A percentile compares a stretch with the other conserved stretches of the same genome.
These are phyloP conservation scores for Saturnispora besseyi DNA, from an alignment of 805 yeast species.

Conservation along the genomic window DNA sequence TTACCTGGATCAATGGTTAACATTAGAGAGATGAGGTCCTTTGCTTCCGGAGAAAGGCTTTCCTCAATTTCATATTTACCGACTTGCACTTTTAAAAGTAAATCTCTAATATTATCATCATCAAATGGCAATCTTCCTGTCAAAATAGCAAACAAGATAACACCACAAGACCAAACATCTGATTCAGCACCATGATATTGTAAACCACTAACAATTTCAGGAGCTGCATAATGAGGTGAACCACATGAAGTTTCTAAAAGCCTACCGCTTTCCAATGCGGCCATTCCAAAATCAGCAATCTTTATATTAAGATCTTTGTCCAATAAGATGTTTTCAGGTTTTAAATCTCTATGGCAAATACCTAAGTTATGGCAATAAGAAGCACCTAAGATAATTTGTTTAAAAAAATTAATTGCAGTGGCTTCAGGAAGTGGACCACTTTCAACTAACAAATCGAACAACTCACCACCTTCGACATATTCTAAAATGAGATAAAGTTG, in stretches of 20 bases:
- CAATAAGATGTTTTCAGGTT: slow-evolving; percentile 69
- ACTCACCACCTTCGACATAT: slow-evolving; percentile 95
- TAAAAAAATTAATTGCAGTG: slow-evolving; percentile 85
- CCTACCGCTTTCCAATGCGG: slow-evolving; percentile 78
- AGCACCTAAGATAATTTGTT: slow-evolving; percentile 58
- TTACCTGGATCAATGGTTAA: slow-evolving; percentile 71
- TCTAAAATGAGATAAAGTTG: slow-evolving; percentile 82
- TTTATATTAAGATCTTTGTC: slow-evolving; percentile 85
- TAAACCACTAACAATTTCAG: slow-evolving; percentile 93
- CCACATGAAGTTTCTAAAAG: slow-evolving; percentile 93
- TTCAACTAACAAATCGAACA: slow-evolving; percentile 84
- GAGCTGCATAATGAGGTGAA: slow-evolving; percentile 97
- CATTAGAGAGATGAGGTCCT: slow-evolving; percentile 75
- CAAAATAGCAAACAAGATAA: slow-evolving; percentile 82
- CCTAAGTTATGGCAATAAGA: slow-evolving; percentile 58
- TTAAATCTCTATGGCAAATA: slow-evolving; percentile 70
- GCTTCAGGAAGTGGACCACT: slow-evolving; percentile 80
- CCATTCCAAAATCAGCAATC: slow-evolving; percentile 99
- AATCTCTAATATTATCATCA: slow-evolving; percentile 85
- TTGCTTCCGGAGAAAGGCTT: slow-evolving; percentile 73
- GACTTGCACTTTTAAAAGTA: slow-evolving; percentile 81
- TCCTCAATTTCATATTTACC: slow-evolving; percentile 82
- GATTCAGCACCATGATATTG: slow-evolving; percentile 95
- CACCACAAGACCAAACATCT: slow-evolving; percentile 98
- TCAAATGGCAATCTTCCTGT: slow-evolving; percentile 97